phyloP scores from a whole-genome alignment of 2,329 filamentous ascomycete species.

The Fusarium sp. region DNA sequence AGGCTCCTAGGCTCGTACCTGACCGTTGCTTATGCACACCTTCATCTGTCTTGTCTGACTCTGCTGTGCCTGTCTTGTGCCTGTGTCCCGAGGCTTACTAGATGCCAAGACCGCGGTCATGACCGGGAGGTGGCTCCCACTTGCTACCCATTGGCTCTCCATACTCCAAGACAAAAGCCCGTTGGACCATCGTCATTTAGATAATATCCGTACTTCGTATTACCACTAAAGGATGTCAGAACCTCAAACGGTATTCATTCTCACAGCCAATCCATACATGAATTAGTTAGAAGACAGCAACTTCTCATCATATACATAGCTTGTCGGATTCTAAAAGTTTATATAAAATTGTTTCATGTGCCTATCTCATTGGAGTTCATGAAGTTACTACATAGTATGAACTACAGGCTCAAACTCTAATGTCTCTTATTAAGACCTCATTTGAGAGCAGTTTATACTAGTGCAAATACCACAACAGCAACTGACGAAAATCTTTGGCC shows the following conservation, averaged over 20 bases:
- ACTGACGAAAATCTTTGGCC: background rate
- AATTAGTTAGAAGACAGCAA: too few species aligned
- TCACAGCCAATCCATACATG: too few species aligned
- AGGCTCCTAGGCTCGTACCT: slow-evolving; percentile 35
- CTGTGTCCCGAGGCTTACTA: slow-evolving; percentile 38
- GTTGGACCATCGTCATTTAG: slow-evolving; percentile 30
- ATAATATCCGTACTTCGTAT: slow-evolving; percentile 36
- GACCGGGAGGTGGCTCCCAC: slow-evolving; percentile 27
- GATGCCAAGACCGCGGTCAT: slow-evolving; percentile 35
- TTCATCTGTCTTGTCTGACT: slow-evolving; percentile 18
- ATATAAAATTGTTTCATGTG: background rate
- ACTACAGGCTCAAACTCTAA: background rate
- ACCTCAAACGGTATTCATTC: too few species aligned
- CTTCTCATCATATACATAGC: too few species aligned
- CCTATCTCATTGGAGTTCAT: background rate
- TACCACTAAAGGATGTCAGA: slow-evolving; percentile 1
- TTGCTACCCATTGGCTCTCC: slow-evolving; percentile 28
- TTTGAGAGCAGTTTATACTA: too few species aligned
- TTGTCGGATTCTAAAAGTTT: too few species aligned
- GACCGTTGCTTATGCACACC: slow-evolving; percentile 18
- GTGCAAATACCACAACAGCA: background rate
- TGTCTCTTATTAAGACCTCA: background rate
- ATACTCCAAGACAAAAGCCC: slow-evolving; percentile 17
- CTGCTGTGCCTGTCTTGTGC: slow-evolving; percentile 21
- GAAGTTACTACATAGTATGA: too few species aligned